These are phyloP conservation scores for Camellia sinensis DNA, from an alignment of 148 eudicot genomes.

Conservation along the genomic window DNA sequence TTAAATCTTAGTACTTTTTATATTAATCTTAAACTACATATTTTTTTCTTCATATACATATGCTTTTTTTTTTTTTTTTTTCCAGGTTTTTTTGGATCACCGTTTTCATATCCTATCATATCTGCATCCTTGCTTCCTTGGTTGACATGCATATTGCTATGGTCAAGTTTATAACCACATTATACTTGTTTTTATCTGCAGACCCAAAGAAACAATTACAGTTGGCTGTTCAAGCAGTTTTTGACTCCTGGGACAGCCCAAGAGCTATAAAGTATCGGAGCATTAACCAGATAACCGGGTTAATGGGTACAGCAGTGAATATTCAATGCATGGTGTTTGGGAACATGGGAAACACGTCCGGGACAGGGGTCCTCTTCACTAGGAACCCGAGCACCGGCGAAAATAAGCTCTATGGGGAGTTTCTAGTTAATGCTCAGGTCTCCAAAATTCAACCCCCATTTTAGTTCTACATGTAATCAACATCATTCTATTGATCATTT, in stretches of 20 bases:
- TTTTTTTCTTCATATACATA: too few relatives aligned
- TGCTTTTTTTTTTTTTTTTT: too few relatives aligned
- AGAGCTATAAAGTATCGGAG: conserved; percentile 82
- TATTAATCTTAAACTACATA: too few relatives aligned
- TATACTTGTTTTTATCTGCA: conserved; percentile 25
- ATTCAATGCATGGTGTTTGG: conserved; percentile 98
- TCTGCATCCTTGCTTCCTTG: too few relatives aligned
- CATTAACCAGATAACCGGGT: conserved; percentile 86
- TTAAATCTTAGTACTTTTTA: too few relatives aligned
- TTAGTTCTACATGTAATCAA: background rate
- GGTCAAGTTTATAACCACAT: too few relatives aligned
- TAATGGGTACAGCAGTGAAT: conserved; percentile 96
- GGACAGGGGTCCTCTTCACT: conserved; percentile 97
- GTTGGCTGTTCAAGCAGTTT: conserved; percentile 84
- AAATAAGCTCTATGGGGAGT: conserved; percentile 94
- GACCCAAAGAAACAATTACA: conserved; percentile 82
- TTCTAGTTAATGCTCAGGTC: conserved; percentile 93
- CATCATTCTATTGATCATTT: background rate
- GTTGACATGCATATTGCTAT: too few relatives aligned
- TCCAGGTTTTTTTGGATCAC: too few relatives aligned
- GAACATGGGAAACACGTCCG: conserved; percentile 98
- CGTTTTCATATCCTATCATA: too few relatives aligned
- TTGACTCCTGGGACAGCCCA: conserved; percentile 97
- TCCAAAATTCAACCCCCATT: background rate
- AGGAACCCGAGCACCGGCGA: conserved; percentile 98